Conservation (phyloP, 2,329 filamentous ascomycete species). For the Dactylellina sp. region DNA sequence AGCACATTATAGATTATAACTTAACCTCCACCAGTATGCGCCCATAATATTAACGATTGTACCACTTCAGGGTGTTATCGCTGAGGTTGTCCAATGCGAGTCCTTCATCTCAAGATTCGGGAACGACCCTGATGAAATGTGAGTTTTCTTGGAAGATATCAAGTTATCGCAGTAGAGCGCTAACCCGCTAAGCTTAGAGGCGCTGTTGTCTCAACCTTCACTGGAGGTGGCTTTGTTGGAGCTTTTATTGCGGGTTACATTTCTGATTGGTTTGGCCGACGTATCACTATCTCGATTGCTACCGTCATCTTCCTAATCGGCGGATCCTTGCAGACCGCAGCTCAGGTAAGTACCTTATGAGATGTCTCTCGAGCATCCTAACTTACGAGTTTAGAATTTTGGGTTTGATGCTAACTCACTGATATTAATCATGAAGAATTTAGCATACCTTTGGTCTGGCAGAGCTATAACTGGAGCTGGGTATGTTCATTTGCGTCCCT, state of each 20-base stretch:
- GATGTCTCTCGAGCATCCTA: background rate
- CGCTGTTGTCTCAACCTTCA: constrained; percentile 81
- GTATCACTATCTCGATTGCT: constrained; percentile 78
- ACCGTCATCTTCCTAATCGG: constrained; percentile 78
- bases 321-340: constrained; percentile 78
- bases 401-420: background rate
- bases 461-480: constrained; percentile 76
- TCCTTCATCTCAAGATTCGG: constrained; percentile 65
- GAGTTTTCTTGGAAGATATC: background rate
- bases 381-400: background rate
- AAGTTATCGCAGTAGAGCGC: background rate
- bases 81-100: constrained; percentile 67
- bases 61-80: constrained; percentile 56
- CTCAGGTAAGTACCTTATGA: constrained; percentile 61
- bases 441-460: constrained; percentile 76
- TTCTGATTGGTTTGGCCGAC: constrained; percentile 75
- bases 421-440: constrained; percentile 61
- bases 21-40: background rate
- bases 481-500: constrained; percentile 63
- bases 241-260: constrained; percentile 73
- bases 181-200: constrained; percentile 65
- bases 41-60: background rate
- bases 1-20: background rate
- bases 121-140: constrained; percentile 55
- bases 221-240: constrained; percentile 78